A percentile compares a stretch with the other conserved stretches of the same genome.
Evolutionary conservation across 2,329 filamentous ascomycete genomes (phyloP).

Genomic region (Colletotrichum incanum): DNA sequence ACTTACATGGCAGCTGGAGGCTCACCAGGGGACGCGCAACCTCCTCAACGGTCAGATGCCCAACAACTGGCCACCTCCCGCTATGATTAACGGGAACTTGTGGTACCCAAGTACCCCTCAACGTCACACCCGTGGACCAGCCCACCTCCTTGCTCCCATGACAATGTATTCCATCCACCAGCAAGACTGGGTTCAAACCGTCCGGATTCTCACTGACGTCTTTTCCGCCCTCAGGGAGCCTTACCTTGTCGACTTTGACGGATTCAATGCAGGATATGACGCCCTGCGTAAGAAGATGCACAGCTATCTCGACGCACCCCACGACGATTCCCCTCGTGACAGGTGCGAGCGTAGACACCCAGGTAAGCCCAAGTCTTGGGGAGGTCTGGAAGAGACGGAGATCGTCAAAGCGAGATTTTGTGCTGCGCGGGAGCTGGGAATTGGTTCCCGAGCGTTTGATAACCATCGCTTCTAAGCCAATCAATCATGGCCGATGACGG

Average conservation of each 20-base stretch:
- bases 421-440: neutral
- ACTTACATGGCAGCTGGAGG: no score
- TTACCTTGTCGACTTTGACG: constrained; percentile 12
- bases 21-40: no score
- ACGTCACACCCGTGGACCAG: neutral
- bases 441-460: neutral
- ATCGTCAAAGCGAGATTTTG: constrained; percentile 17
- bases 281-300: neutral
- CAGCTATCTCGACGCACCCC: neutral
- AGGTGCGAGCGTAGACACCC: constrained; percentile 6
- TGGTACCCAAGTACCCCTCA: neutral
- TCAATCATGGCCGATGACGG: neutral
- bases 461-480: neutral
- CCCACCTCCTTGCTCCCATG: neutral
- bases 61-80: neutral
- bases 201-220: constrained; percentile 14
- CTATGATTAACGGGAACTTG: neutral
- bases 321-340: neutral
- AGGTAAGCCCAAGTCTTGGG: neutral
- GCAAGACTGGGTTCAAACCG: neutral
- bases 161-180: neutral
- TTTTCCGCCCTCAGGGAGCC: constrained; percentile 13
- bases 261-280: neutral
- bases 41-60: no score
- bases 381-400: neutral